Evolutionary conservation across 768 basidiomycete species (phyloP).

Genomic region (Hygrophorus pudorinus): DNA sequence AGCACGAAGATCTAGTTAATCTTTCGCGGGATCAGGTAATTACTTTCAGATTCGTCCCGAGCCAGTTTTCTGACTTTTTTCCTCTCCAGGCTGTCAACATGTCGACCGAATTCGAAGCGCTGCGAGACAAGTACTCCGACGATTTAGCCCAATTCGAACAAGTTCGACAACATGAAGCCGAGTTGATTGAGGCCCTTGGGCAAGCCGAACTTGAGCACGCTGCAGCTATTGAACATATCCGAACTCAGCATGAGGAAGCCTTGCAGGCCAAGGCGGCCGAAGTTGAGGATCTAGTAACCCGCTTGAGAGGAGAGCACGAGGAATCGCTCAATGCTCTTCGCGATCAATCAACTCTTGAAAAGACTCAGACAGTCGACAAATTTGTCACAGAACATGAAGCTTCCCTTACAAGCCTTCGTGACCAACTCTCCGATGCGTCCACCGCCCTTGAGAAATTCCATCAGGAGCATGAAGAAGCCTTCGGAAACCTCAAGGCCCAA

Average conservation of each 20-base stretch:
- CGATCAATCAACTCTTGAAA: slow-evolving; percentile 36
- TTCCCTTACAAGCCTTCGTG: slow-evolving; percentile 26
- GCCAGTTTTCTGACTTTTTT: slow-evolving; percentile 1
- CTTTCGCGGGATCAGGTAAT: slow-evolving; percentile 81
- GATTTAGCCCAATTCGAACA: slow-evolving; percentile 43
- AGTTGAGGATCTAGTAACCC: slow-evolving; percentile 37
- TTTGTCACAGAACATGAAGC: slow-evolving; percentile 42
- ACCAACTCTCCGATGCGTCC: slow-evolving; percentile 35
- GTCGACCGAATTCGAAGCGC: slow-evolving; percentile 74
- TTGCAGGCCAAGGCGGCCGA: slow-evolving; percentile 27
- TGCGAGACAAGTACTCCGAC: slow-evolving; percentile 52
- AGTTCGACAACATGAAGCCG: slow-evolving; percentile 45
- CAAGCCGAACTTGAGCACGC: slow-evolving; percentile 41
- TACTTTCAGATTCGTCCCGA: slow-evolving; percentile 8
- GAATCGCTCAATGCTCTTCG: slow-evolving; percentile 26
- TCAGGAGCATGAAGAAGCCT: slow-evolving; percentile 48
- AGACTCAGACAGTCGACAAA: slow-evolving; percentile 31
- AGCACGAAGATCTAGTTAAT: slow-evolving; percentile 73
- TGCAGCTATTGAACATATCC: slow-evolving; percentile 36
- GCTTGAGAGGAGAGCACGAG: slow-evolving; percentile 42
- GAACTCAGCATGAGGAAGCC: slow-evolving; percentile 38
- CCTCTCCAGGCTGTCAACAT: slow-evolving; percentile 63
- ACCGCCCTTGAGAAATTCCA: slow-evolving; percentile 35
- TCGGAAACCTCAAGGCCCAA: slow-evolving; percentile 45
- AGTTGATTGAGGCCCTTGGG: slow-evolving; percentile 41